Evolutionary conservation across 345 rosid species (phyloP).

Genomic region (Leavenworthia alabamica): DNA sequence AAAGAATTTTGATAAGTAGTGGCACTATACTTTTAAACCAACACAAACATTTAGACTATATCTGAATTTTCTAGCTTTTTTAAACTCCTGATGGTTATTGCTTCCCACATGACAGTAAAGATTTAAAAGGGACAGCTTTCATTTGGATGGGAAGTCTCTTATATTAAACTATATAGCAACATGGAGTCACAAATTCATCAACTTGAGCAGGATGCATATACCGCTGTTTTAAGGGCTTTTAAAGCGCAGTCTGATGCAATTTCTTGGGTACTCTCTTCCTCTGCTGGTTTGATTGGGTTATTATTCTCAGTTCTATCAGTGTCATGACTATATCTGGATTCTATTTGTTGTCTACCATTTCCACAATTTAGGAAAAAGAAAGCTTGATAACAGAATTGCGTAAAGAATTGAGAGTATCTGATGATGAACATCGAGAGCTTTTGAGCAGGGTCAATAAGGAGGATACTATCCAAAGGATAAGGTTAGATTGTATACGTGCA

Average conservation of each 20-base stretch:
- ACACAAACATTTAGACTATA: background rate
- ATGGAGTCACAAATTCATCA: slow-evolving; percentile 90
- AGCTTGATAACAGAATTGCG: slow-evolving; percentile 89
- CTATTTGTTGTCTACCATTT: slow-evolving; percentile 14
- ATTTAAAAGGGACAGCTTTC: background rate
- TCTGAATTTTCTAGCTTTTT: background rate
- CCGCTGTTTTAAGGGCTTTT: slow-evolving; percentile 87
- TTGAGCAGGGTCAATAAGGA: slow-evolving; percentile 74
- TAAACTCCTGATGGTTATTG: background rate
- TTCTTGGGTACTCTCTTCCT: slow-evolving; percentile 64
- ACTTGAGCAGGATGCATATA: slow-evolving; percentile 96
- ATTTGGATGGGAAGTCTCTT: slow-evolving; percentile 27
- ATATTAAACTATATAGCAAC: slow-evolving; percentile 26
- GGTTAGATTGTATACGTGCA: slow-evolving; percentile 43
- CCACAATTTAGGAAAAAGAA: slow-evolving; percentile 70
- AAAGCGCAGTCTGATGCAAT: slow-evolving; percentile 98
- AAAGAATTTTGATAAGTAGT: background rate
- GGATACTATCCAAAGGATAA: slow-evolving; percentile 69
- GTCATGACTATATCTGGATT: slow-evolving; percentile 1
- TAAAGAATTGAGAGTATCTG: slow-evolving; percentile 89
- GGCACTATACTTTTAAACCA: background rate
- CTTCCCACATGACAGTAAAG: background rate
- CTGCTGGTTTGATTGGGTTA: background rate
- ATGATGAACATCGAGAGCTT: slow-evolving; percentile 94
- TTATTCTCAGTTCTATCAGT: background rate